Evolutionary conservation across 331 rosid genomes (phyloP).

Genomic region (Arachis monticola): DNA sequence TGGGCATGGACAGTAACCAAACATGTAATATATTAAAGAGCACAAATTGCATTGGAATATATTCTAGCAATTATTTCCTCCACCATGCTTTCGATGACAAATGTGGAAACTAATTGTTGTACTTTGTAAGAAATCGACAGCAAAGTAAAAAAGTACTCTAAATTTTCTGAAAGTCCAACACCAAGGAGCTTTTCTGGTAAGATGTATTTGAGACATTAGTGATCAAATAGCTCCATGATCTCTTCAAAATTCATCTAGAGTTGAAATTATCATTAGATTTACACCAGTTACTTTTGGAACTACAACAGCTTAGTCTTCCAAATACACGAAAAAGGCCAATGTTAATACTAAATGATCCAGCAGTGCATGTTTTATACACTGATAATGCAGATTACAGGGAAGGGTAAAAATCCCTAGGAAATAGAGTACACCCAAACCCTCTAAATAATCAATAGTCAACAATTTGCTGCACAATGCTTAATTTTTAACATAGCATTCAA

Average conservation of each 20-base stretch:
- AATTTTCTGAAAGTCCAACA: not conserved
- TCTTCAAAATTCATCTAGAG: not conserved
- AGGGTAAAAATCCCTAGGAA: not conserved
- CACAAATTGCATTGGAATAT: not conserved
- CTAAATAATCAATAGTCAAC: not conserved
- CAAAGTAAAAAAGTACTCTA: not conserved
- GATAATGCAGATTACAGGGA: not conserved
- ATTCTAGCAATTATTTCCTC: slow-evolving; percentile 9
- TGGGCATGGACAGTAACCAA: not conserved
- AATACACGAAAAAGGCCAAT: slow-evolving; percentile 9
- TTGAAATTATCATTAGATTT: not conserved
- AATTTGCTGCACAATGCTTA: slow-evolving; percentile 9
- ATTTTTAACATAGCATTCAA: slow-evolving; percentile 5
- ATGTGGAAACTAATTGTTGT: not conserved
- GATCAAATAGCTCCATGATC: not conserved
- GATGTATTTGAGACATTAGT: not conserved
- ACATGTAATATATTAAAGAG: not conserved
- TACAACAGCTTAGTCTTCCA: not conserved
- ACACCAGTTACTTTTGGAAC: slow-evolving; percentile 17
- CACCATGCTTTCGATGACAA: not conserved
- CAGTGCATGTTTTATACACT: not conserved
- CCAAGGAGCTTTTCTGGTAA: not conserved
- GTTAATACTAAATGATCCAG: not conserved
- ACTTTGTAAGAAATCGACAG: not conserved
- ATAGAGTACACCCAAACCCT: not conserved